A percentile compares a stretch with the other conserved stretches of the same genome.
Evolutionary conservation across 2,329 filamentous ascomycete species (phyloP).

Genomic region (Didymella segeticola): DNA sequence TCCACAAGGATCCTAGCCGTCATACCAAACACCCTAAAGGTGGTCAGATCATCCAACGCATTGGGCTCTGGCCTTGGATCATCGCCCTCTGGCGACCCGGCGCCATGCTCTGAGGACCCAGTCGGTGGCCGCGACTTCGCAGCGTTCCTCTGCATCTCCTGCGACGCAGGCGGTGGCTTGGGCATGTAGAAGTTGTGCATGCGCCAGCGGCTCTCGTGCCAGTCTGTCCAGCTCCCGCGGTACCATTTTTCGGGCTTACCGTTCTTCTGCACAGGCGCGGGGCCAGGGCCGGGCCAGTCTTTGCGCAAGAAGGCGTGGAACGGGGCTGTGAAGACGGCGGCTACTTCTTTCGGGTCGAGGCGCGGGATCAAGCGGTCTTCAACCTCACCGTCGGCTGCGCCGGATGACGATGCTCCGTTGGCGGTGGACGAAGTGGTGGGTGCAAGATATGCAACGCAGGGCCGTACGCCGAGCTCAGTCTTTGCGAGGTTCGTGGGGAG

Average conservation of each 20-base stretch:
- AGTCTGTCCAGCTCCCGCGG: slow-evolving; percentile 79
- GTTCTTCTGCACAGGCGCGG: slow-evolving; percentile 49
- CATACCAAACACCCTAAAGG: slow-evolving; percentile 94
- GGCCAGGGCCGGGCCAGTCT: slow-evolving; percentile 55
- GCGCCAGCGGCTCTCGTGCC: slow-evolving; percentile 78
- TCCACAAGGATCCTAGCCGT: slow-evolving; percentile 91
- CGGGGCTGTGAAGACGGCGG: slow-evolving; percentile 89
- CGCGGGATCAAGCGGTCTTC: slow-evolving; percentile 78
- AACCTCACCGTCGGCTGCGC: slow-evolving; percentile 18
- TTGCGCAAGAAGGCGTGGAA: slow-evolving; percentile 80
- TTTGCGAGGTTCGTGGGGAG: slow-evolving; percentile 67
- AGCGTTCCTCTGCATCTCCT: slow-evolving; percentile 10
- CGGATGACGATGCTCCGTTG: neutral
- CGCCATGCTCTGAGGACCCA: slow-evolving; percentile 1
- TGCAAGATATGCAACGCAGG: slow-evolving; percentile 66
- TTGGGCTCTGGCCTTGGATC: slow-evolving; percentile 48
- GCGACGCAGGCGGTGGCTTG: slow-evolving; percentile 25
- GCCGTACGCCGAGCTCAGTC: slow-evolving; percentile 58
- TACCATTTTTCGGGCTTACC: slow-evolving; percentile 74
- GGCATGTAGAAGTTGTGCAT: slow-evolving; percentile 95
- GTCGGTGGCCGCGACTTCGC: neutral
- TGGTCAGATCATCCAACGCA: slow-evolving; percentile 52
- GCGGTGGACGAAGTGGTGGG: slow-evolving; percentile 17
- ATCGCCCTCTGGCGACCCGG: slow-evolving; percentile 22
- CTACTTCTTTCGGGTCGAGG: slow-evolving; percentile 88